These are phyloP conservation scores for Leptomonas seymouri DNA, from an alignment of 208 protist species.

Conservation along the genomic window DNA sequence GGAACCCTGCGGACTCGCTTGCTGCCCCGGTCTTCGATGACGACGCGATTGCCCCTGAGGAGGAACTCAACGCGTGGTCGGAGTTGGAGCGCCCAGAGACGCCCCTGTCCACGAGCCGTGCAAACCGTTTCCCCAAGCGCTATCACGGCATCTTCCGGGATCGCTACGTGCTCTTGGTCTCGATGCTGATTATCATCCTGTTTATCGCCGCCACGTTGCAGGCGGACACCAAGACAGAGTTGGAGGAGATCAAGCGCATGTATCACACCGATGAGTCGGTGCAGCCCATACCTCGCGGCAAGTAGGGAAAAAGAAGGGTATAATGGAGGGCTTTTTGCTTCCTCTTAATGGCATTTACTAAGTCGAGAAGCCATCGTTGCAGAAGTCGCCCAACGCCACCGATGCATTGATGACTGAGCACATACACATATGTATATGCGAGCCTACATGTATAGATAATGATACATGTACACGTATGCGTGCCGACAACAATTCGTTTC, in stretches of 20 bases:
- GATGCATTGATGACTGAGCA: no score
- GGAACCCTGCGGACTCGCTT: constrained; percentile 5
- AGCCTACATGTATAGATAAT: no score
- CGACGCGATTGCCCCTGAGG: constrained; percentile 24
- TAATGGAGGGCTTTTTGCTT: neutral
- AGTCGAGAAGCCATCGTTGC: no score
- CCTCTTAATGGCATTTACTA: no score
- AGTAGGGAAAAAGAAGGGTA: neutral
- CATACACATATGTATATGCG: no score
- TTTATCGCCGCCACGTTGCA: constrained; percentile 28
- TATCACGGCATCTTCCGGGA: constrained; percentile 33
- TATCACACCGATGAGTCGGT: constrained; percentile 21
- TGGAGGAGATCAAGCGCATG: constrained; percentile 36
- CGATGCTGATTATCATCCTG: constrained; percentile 17
- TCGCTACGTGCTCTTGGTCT: constrained; percentile 23
- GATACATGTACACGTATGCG: no score
- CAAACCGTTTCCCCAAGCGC: constrained; percentile 12
- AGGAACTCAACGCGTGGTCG: constrained; percentile 31
- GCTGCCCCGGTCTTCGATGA: constrained; percentile 14
- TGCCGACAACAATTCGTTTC: no score
- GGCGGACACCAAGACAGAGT: constrained; percentile 27
- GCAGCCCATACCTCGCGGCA: neutral
- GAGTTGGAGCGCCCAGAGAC: constrained; percentile 28
- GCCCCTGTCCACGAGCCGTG: neutral
- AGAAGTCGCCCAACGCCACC: no score